Conservation (phyloP, 1,139 yeast genomes). For the Candida anutae region DNA sequence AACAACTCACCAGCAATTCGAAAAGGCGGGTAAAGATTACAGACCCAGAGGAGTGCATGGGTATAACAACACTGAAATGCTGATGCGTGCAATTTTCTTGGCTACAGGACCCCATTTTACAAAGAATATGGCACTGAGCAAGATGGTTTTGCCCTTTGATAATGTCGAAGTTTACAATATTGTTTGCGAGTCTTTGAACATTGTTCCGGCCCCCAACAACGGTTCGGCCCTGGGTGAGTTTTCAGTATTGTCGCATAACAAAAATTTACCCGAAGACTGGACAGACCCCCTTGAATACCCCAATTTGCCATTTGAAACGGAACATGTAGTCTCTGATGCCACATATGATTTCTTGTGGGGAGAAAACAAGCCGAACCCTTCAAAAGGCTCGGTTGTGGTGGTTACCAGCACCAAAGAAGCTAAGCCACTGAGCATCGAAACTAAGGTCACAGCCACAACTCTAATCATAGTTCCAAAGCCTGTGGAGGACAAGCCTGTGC, state of each 20-base stretch:
- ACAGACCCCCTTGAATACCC: conserved; percentile 50
- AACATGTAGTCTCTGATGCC: conserved; percentile 39
- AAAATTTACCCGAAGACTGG: conserved; percentile 45
- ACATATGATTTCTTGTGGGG: conserved; percentile 45
- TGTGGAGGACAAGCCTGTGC: too few relatives aligned
- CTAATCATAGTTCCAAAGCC: too few relatives aligned
- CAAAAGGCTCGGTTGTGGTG: too few relatives aligned
- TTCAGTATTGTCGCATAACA: conserved; percentile 15
- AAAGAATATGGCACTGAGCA: conserved; percentile 14
- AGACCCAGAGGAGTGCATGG: conserved; percentile 78
- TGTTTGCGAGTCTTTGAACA: conserved; percentile 58
- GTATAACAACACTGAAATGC: conserved; percentile 62
- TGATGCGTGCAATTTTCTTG: conserved; percentile 78
- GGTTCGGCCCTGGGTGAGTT: conserved; percentile 30
- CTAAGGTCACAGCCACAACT: too few relatives aligned
- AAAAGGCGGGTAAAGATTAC: conserved; percentile 41
- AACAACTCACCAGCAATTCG: conserved; percentile 56
- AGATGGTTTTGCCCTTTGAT: conserved; percentile 53
- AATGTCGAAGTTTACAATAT: conserved; percentile 71
- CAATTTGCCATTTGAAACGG: conserved; percentile 42
- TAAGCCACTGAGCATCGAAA: conserved; percentile 1
- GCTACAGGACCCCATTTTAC: conserved; percentile 76
- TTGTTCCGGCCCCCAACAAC: conserved; percentile 53
- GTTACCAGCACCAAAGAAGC: too few relatives aligned
- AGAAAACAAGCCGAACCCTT: conserved; percentile 2